Conservation (phyloP, 148 eudicot genomes). For the Tetragonia tetragonoides region DNA sequence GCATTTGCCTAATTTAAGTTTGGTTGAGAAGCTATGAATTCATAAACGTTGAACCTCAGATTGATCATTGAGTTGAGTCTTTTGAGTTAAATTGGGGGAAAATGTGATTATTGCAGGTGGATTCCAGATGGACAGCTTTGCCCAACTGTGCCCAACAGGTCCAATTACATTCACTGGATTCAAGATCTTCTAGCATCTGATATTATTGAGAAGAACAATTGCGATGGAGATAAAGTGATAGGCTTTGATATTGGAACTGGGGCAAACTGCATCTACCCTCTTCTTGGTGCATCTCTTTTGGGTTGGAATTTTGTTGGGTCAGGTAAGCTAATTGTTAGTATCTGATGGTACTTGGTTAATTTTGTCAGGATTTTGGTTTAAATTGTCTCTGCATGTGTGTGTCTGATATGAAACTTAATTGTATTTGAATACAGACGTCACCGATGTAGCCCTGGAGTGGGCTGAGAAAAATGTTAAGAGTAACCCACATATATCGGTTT, state of each 20-base stretch:
- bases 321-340: slow-evolving; percentile 38
- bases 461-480: slow-evolving; percentile 71
- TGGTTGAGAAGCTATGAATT: not conserved
- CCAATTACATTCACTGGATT: slow-evolving; percentile 94
- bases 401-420: slow-evolving; percentile 12
- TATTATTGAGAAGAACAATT: slow-evolving; percentile 39
- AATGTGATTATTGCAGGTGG: slow-evolving; percentile 58
- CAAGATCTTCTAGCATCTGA: slow-evolving; percentile 84
- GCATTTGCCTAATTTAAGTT: not conserved
- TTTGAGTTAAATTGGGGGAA: slow-evolving; percentile 4
- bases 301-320: slow-evolving; percentile 94
- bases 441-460: slow-evolving; percentile 90
- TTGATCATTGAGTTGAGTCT: not conserved
- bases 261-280: slow-evolving; percentile 94
- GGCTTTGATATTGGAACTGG: slow-evolving; percentile 98
- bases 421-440: slow-evolving; percentile 53
- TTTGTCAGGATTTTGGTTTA: not conserved
- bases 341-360: not conserved
- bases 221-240: slow-evolving; percentile 40
- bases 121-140: slow-evolving; percentile 98
- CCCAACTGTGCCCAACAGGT: slow-evolving; percentile 97
- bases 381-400: not conserved
- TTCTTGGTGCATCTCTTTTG: slow-evolving; percentile 87
- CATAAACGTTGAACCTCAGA: not conserved
- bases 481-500: slow-evolving; percentile 68